These are phyloP conservation scores for Pestalotiopsis sp. DNA, from an alignment of 2,329 filamentous ascomycete genomes.

Conservation along the genomic window DNA sequence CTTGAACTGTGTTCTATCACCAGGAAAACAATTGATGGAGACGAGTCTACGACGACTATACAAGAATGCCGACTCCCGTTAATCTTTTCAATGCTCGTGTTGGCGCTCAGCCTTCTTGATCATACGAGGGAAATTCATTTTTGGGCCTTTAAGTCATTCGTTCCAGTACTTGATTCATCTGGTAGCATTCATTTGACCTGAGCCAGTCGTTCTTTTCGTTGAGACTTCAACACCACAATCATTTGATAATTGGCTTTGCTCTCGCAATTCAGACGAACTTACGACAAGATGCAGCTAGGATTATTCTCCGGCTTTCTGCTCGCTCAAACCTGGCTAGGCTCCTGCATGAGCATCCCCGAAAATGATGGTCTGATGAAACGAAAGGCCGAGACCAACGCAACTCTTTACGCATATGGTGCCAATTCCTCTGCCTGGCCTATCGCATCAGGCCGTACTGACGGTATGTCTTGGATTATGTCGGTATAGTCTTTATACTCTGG, in stretches of 20 bases:
- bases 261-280: neutral
- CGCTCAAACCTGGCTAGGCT: neutral
- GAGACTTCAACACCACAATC: no score
- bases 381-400: constrained; percentile 20
- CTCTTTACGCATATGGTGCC: constrained; percentile 22
- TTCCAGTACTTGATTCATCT: no score
- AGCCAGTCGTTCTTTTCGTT: no score
- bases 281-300: neutral
- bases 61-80: no score
- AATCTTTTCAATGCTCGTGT: neutral
- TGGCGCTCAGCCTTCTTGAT: no score
- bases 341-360: constrained; percentile 6
- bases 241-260: no score
- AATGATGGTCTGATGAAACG: constrained; percentile 8
- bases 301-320: neutral
- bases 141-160: no score
- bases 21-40: neutral
- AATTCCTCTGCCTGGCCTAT: constrained; percentile 21
- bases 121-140: no score
- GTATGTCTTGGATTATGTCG: constrained; percentile 9
- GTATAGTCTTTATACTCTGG: neutral
- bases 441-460: constrained; percentile 18
- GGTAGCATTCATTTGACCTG: no score
- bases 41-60: no score
- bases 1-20: neutral